Percentiles rank a stretch among this genome's conserved stretches.
phyloP scores from a whole-genome alignment of 371 early-diverging fungal genomes.

The Mucor ambiguus region DNA sequence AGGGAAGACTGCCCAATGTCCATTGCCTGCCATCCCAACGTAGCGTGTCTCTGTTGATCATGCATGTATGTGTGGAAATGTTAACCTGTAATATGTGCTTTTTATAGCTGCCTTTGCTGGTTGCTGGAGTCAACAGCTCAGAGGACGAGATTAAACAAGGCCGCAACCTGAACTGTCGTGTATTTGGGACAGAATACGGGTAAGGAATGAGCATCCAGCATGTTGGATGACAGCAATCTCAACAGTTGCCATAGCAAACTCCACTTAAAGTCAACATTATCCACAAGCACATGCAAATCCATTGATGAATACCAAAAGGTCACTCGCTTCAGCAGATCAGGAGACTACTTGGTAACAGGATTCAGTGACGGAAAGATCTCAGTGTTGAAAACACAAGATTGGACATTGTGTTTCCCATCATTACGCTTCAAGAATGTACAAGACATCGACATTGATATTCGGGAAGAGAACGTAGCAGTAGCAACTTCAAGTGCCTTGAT shows the following conservation, averaged over 20 bases:
- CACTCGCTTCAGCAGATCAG: conserved; percentile 53
- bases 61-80: background rate
- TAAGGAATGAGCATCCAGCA: background rate
- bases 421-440: conserved; percentile 59
- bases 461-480: conserved; percentile 35
- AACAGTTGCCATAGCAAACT: background rate
- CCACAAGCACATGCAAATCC: conserved; percentile 26
- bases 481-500: conserved; percentile 47
- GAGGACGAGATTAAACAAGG: conserved; percentile 49
- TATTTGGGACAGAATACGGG: conserved; percentile 52
- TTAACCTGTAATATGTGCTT: background rate
- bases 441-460: conserved; percentile 57
- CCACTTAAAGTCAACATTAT: background rate
- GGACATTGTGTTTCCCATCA: conserved; percentile 50
- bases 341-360: conserved; percentile 58
- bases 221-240: background rate
- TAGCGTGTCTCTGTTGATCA: conserved; percentile 8
- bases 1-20: conserved; percentile 72
- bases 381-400: conserved; percentile 52
- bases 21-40: conserved; percentile 63
- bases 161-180: conserved; percentile 54
- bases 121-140: conserved; percentile 61
- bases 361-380: conserved; percentile 67
- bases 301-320: conserved; percentile 49
- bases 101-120: conserved; percentile 33